Conservation (phyloP, 139 green algal species). For the Coelastrella sp. region DNA sequence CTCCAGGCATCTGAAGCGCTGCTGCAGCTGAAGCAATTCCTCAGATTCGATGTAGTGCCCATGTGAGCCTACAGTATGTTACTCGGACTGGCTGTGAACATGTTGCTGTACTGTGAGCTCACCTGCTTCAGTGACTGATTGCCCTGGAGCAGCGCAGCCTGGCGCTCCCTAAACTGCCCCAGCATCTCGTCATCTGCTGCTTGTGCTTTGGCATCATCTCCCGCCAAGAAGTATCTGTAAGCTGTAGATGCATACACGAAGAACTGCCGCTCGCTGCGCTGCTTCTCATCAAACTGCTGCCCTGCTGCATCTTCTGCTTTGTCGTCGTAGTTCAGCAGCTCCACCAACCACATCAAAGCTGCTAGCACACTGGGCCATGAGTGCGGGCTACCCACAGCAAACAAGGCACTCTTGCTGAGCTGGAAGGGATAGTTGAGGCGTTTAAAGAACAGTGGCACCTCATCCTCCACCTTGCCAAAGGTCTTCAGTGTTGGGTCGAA, state of each 20-base stretch:
- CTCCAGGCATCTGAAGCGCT: neutral
- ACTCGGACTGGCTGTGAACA: neutral
- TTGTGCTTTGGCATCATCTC: conserved; percentile 75
- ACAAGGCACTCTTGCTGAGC: conserved; percentile 92
- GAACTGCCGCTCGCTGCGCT: conserved; percentile 54
- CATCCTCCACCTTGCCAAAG: conserved; percentile 88
- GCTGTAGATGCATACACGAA: conserved; percentile 60
- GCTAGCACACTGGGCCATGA: conserved; percentile 93
- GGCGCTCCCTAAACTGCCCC: conserved; percentile 64
- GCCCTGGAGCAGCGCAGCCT: conserved; percentile 49
- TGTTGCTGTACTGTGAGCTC: neutral
- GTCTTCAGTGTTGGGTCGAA: conserved; percentile 87
- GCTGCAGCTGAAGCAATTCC: neutral
- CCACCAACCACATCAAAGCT: conserved; percentile 91
- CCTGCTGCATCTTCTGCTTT: conserved; percentile 52
- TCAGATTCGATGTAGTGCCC: too few relatives aligned
- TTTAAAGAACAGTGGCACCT: conserved; percentile 94
- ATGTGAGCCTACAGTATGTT: neutral
- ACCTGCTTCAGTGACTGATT: conserved; percentile 41
- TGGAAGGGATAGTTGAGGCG: conserved; percentile 94
- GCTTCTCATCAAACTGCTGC: neutral
- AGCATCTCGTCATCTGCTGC: conserved; percentile 77
- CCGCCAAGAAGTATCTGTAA: conserved; percentile 80
- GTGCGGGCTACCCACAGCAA: conserved; percentile 92
- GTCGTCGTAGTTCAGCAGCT: conserved; percentile 93